Percentiles rank a stretch among this genome's conserved stretches.
Evolutionary conservation across 441 rosid species (phyloP).

Genomic region (Populus hybrid): DNA sequence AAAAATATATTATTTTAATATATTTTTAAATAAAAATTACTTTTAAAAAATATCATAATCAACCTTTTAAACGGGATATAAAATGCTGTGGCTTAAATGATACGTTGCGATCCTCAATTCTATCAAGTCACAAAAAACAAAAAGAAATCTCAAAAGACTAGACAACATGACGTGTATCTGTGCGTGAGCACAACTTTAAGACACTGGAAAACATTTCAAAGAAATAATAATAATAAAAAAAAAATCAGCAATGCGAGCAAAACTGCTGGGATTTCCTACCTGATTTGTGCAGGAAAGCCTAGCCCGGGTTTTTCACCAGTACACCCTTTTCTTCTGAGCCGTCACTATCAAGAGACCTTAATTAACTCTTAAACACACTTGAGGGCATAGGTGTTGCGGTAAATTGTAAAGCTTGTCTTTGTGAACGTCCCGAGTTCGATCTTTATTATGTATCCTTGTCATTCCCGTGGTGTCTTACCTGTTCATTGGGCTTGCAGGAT

Average conservation of each 20-base stretch:
- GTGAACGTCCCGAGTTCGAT: no score
- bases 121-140: neutral
- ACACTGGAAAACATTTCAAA: neutral
- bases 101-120: neutral
- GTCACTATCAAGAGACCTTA: neutral
- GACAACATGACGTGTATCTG: neutral
- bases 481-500: no score
- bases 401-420: no score
- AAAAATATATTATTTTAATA: no score
- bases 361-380: neutral
- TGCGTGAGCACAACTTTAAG: neutral
- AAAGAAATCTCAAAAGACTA: no score
- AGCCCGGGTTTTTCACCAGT: neutral
- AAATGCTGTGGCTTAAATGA: no score
- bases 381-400: no score
- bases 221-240: neutral
- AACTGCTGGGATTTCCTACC: neutral
- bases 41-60: no score
- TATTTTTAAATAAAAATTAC: no score
- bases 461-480: no score
- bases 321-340: neutral
- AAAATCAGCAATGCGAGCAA: neutral
- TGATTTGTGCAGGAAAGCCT: neutral
- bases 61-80: no score
- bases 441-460: no score